Evolutionary conservation across 2,329 filamentous ascomycete genomes (phyloP), one percentile per base, ranked within the genome.

Genomic region (Juglanconis juglandina): DNA sequence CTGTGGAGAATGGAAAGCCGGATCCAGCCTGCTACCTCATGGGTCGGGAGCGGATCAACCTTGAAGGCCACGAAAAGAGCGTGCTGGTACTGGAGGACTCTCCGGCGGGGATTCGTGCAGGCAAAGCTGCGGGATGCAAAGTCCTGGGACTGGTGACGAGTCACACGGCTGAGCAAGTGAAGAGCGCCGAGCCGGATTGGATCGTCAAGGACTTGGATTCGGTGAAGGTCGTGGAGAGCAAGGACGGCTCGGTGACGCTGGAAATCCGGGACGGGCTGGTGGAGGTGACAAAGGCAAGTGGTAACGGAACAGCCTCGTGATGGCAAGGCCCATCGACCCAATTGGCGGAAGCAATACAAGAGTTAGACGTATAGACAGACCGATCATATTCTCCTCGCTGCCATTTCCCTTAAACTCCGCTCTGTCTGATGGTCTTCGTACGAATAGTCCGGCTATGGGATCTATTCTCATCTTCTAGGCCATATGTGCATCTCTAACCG

Each of bases 31-130:
- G 90, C 76, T 94, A 93, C 73, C 73, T 80, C 54, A 79, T 92
- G 55, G 90, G 89, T 14, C 83, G 85, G 51, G 78, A 83, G 66
- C 81, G 81, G 64, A 80, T 93, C 14, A 80, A 79, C 1, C 72
- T 87, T 24, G 71, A 79, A 24, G 78, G 77, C 39, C 70, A 71
- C 13, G 74, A 76, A 34, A 81, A 75, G 57, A 75, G 77, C 37
- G 75, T 94, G 48, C 79, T 96, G 58, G 93, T 97, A 53, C 77
- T 96, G 42, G 93, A 97, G 76, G 93, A 97, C 76, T 91, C 91
- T 59, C 92, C 93, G 5, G 91, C 92, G 7, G 93, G 93, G 5
- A 91, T 96, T 69, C 81, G 77, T 65, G 87, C 92, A 34, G 93
- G 92, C 53, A 96, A 93, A 76, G 90, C 85, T 1, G 93, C 93